Percentiles rank a stretch among this genome's conserved stretches.
phyloP scores from a whole-genome alignment of 2,329 filamentous ascomycete species.

The Fusarium sp. region DNA sequence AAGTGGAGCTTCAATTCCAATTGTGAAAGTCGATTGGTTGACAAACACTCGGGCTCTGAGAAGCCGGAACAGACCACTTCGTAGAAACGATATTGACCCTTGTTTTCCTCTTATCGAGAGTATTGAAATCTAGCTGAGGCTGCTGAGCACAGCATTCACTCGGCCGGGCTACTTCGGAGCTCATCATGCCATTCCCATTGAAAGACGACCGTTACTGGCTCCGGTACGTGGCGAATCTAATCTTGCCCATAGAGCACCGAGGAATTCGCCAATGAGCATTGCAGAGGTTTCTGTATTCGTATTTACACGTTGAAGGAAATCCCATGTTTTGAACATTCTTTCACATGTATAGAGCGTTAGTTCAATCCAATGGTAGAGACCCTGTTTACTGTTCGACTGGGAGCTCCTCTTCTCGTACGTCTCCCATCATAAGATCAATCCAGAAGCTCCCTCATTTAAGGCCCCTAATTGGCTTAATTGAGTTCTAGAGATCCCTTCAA shows the following conservation, averaged over 20 bases:
- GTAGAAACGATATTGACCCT: constrained; percentile 1
- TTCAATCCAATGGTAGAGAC: constrained; percentile 8
- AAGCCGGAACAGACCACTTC: constrained; percentile 34
- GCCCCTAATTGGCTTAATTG: constrained; percentile 34
- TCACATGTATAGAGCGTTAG: not conserved
- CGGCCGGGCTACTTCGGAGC: constrained; percentile 40
- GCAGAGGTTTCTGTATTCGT: constrained; percentile 29
- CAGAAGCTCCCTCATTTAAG: constrained; percentile 6
- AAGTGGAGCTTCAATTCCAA: constrained; percentile 23
- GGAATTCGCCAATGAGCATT: constrained; percentile 19
- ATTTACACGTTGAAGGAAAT: not conserved
- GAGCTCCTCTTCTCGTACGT: constrained; percentile 29
- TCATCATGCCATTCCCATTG: constrained; percentile 45
- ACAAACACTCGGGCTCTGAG: constrained; percentile 24
- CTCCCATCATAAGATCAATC: constrained; percentile 32
- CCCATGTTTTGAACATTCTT: not conserved
- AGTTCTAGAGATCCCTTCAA: constrained; percentile 14
- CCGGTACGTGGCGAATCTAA: constrained; percentile 33
- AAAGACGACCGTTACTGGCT: constrained; percentile 41
- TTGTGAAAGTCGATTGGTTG: constrained; percentile 20
- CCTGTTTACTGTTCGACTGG: constrained; percentile 3
- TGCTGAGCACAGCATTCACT: not conserved
- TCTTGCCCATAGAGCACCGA: constrained; percentile 17
- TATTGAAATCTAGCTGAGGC: not conserved
- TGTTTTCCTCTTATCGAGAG: constrained; percentile 1